These are phyloP conservation scores for Durotheca rogersii DNA, from an alignment of 495 filamentous ascomycete species.

Conservation along the genomic window DNA sequence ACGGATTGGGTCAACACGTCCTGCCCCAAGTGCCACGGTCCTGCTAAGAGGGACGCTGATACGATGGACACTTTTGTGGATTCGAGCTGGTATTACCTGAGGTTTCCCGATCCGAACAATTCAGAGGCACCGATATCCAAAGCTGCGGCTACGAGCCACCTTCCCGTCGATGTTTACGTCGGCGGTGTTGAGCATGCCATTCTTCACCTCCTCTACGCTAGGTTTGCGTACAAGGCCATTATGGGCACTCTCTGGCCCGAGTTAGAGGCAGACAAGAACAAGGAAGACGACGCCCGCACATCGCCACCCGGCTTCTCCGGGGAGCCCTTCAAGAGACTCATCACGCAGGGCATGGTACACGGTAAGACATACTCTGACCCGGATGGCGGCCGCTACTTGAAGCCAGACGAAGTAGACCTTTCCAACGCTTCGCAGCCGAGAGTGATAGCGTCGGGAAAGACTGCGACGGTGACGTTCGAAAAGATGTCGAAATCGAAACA, in stretches of 20 bases:
- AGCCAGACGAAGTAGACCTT: conserved; percentile 72
- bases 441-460: conserved; percentile 58
- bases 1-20: conserved; percentile 71
- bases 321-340: conserved; percentile 78
- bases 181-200: conserved; percentile 91
- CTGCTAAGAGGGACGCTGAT: conserved; percentile 81
- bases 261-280: not conserved
- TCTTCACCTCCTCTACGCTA: conserved; percentile 84
- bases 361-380: conserved; percentile 81
- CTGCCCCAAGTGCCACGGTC: conserved; percentile 70
- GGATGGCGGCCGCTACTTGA: conserved; percentile 71
- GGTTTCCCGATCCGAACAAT: conserved; percentile 72
- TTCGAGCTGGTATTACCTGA: conserved; percentile 88
- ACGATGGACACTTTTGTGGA: conserved; percentile 97
- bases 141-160: conserved; percentile 49
- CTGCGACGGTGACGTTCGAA: conserved; percentile 67
- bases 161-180: conserved; percentile 83
- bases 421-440: conserved; percentile 56
- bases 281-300: conserved; percentile 41
- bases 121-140: conserved; percentile 59
- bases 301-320: conserved; percentile 31
- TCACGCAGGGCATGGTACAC: conserved; percentile 92
- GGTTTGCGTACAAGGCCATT: conserved; percentile 88
- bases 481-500: conserved; percentile 98
- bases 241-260: conserved; percentile 48